phyloP scores from a whole-genome alignment of 2,329 filamentous ascomycete species.

The Penicillium sclerotiorum region DNA sequence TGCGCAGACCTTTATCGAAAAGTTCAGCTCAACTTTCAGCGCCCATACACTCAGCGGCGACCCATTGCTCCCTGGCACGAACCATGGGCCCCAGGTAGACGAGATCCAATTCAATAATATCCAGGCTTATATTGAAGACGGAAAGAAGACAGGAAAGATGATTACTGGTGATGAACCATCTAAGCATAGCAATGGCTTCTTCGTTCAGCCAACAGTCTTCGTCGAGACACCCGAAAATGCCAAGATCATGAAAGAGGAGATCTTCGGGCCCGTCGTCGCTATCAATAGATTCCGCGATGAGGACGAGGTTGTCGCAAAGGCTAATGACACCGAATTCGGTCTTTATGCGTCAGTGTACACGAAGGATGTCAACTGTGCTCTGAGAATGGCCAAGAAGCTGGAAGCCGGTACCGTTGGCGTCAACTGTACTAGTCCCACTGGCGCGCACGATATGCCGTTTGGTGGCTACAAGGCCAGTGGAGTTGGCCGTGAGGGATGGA shows the following conservation, averaged over 20 bases:
- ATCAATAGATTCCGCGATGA: conserved; percentile 74
- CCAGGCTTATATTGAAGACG: conserved; percentile 72
- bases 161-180: conserved; percentile 68
- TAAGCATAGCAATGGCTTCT: conserved; percentile 73
- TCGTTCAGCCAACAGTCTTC: conserved; percentile 85
- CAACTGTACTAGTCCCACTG: conserved; percentile 67
- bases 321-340: conserved; percentile 72
- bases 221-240: conserved; percentile 70
- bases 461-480: conserved; percentile 31
- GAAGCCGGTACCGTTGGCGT: conserved; percentile 67
- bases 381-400: conserved; percentile 70
- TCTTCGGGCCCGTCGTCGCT: conserved; percentile 77
- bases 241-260: conserved; percentile 75
- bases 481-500: conserved; percentile 18
- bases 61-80: conserved; percentile 66
- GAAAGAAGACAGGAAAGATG: conserved; percentile 65
- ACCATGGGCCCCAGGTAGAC: conserved; percentile 83
- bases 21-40: conserved; percentile 46
- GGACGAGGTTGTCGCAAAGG: conserved; percentile 67
- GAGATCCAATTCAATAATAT: conserved; percentile 83
- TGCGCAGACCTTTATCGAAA: conserved; percentile 68
- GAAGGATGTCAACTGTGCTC: conserved; percentile 72
- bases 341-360: conserved; percentile 80
- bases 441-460: conserved; percentile 50
- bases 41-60: conserved; percentile 12